Percentiles rank a stretch among this genome's conserved stretches.
phyloP scores from a whole-genome alignment of 345 rosid genomes.

The Capsella bursapastoris region DNA sequence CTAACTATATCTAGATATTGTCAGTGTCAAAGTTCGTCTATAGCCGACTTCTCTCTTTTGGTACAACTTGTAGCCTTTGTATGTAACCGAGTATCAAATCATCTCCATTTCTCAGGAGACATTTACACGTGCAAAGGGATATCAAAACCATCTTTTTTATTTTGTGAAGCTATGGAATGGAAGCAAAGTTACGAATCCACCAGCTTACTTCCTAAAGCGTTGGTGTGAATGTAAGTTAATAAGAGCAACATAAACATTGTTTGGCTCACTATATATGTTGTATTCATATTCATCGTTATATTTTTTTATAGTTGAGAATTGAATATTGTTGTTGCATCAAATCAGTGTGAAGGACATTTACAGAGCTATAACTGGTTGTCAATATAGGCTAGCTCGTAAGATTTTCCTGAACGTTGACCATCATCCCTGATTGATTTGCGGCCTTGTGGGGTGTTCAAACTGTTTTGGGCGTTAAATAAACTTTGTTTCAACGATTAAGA shows the following conservation, averaged over 20 bases:
- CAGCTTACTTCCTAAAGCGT: neutral
- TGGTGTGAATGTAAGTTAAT: conserved; percentile 35
- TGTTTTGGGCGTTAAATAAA: neutral
- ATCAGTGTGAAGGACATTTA: conserved; percentile 8
- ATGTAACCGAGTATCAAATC: neutral
- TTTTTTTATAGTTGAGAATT: neutral
- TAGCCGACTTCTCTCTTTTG: neutral
- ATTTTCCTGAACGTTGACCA: neutral
- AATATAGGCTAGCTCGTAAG: neutral
- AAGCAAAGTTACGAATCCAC: conserved; percentile 29
- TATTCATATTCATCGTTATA: conserved; percentile 5
- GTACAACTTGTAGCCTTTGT: conserved; percentile 6
- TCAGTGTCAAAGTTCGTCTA: neutral
- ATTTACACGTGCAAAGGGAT: conserved; percentile 16
- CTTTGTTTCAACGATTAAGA: neutral
- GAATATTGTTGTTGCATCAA: conserved; percentile 10
- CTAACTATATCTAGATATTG: neutral
- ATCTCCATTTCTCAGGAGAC: conserved; percentile 25
- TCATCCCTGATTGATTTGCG: neutral
- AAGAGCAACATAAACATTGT: conserved; percentile 33
- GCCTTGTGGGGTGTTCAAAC: neutral
- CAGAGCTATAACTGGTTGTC: conserved; percentile 9
- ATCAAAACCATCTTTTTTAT: neutral
- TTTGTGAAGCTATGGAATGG: conserved; percentile 28
- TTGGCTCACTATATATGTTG: conserved; percentile 32